phyloP scores from a whole-genome alignment of 441 rosid species.

The Populus tomentosa region DNA sequence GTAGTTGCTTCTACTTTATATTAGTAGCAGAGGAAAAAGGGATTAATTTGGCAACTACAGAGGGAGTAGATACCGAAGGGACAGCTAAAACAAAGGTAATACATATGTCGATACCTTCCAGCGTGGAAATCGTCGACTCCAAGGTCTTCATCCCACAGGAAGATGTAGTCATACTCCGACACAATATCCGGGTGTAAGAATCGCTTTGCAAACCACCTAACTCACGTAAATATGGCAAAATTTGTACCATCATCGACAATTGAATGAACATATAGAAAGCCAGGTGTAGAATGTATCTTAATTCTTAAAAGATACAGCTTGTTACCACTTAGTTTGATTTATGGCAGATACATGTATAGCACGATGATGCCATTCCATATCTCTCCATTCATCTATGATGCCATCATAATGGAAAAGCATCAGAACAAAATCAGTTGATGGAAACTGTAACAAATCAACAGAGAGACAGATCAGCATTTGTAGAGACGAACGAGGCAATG shows the following conservation, averaged over 20 bases:
- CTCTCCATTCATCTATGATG: slow-evolving; percentile 65
- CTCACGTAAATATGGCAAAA: neutral
- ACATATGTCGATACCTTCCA: slow-evolving; percentile 32
- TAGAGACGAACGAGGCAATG: neutral
- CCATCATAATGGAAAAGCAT: slow-evolving; percentile 91
- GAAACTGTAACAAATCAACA: slow-evolving; percentile 43
- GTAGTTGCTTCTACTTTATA: too few species aligned
- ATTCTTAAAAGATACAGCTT: neutral
- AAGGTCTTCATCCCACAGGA: slow-evolving; percentile 94
- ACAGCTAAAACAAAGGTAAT: too few species aligned
- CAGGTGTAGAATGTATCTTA: too few species aligned
- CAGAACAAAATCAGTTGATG: slow-evolving; percentile 45
- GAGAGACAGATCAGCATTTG: slow-evolving; percentile 4
- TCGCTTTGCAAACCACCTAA: slow-evolving; percentile 79
- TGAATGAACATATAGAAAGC: too few species aligned
- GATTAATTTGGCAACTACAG: too few species aligned
- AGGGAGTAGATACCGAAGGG: too few species aligned
- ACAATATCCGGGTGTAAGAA: slow-evolving; percentile 84
- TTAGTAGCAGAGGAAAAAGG: too few species aligned
- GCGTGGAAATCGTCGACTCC: slow-evolving; percentile 67
- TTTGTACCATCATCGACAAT: too few species aligned
- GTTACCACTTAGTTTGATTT: slow-evolving; percentile 85
- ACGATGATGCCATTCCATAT: slow-evolving; percentile 65
- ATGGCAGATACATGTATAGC: slow-evolving; percentile 64
- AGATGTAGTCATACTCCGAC: slow-evolving; percentile 60